These are phyloP conservation scores for Erysimum pusillum DNA, from an alignment of 441 rosid genomes.

Conservation along the genomic window DNA sequence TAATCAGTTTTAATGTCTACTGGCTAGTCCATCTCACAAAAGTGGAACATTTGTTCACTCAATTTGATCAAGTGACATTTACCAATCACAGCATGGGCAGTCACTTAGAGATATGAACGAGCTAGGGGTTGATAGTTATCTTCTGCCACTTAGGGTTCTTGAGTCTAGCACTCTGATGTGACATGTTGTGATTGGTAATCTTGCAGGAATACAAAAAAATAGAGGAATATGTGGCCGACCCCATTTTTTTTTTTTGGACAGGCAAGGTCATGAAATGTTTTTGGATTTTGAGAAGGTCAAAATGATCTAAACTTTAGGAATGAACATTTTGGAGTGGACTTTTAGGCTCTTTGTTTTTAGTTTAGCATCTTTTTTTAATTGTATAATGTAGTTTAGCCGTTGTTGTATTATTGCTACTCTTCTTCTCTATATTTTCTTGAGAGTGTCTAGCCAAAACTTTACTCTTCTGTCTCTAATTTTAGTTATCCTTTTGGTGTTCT, in stretches of 20 bases:
- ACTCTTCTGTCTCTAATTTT: conserved; percentile 12
- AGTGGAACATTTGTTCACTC: conserved; percentile 20
- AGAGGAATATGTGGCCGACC: conserved; percentile 66
- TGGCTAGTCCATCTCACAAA: conserved; percentile 21
- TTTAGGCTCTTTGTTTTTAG: conserved; percentile 16
- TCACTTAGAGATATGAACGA: conserved; percentile 40
- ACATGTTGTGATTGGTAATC: conserved; percentile 75
- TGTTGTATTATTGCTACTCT: conserved; percentile 9
- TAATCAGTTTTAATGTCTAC: conserved; percentile 11
- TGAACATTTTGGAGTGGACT: background rate
- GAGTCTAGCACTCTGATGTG: conserved; percentile 50
- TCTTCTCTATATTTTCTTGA: conserved; percentile 3
- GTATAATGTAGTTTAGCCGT: background rate
- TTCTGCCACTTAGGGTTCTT: conserved; percentile 56
- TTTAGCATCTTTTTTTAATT: conserved; percentile 14
- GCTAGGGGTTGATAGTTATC: conserved; percentile 50
- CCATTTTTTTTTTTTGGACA: conserved; percentile 63
- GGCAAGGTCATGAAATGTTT: conserved; percentile 62
- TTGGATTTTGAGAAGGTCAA: conserved; percentile 43
- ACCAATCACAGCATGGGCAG: conserved; percentile 55
- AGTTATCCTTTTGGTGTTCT: conserved; percentile 31
- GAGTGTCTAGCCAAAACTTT: conserved; percentile 9
- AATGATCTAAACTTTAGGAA: conserved; percentile 31
- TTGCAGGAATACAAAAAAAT: conserved; percentile 71
- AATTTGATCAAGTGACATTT: conserved; percentile 41